Percentiles rank a stretch among this genome's conserved stretches.
These are phyloP conservation scores for Fusarium sp. DNA, from an alignment of 2,329 filamentous ascomycete genomes.

Conservation along the genomic window DNA sequence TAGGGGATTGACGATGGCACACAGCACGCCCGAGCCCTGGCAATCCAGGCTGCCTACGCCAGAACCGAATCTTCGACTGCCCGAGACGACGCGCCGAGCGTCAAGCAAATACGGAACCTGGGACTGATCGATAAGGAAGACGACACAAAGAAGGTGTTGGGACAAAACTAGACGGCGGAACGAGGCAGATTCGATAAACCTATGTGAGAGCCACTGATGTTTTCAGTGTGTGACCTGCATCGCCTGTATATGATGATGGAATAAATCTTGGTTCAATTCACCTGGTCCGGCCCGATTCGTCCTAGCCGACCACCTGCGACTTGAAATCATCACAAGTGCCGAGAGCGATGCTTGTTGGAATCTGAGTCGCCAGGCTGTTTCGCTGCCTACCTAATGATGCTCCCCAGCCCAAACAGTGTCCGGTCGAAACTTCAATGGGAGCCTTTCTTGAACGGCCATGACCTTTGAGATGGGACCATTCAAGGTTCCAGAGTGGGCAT, in stretches of 20 bases:
- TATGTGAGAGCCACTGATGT: slow-evolving; percentile 15
- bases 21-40: slow-evolving; percentile 81
- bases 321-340: not conserved
- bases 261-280: slow-evolving; percentile 37
- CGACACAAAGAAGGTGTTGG: slow-evolving; percentile 74
- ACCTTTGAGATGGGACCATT: not conserved
- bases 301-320: not conserved
- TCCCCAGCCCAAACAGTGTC: not conserved
- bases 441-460: not conserved
- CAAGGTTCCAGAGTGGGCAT: not conserved
- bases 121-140: slow-evolving; percentile 88
- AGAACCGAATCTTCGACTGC: slow-evolving; percentile 80
- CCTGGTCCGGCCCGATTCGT: not conserved
- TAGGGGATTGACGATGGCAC: slow-evolving; percentile 26
- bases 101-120: slow-evolving; percentile 87
- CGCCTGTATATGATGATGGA: slow-evolving; percentile 39
- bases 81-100: slow-evolving; percentile 83
- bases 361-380: not conserved
- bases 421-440: not conserved
- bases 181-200: slow-evolving; percentile 16
- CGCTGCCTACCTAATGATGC: not conserved
- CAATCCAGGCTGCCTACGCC: slow-evolving; percentile 86
- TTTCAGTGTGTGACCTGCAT: slow-evolving; percentile 11
- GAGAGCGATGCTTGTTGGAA: not conserved
- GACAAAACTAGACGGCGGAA: slow-evolving; percentile 44